Evolutionary conservation across 1,284 basidiomycete species (phyloP).

Genomic region (Tilletia horrida): DNA sequence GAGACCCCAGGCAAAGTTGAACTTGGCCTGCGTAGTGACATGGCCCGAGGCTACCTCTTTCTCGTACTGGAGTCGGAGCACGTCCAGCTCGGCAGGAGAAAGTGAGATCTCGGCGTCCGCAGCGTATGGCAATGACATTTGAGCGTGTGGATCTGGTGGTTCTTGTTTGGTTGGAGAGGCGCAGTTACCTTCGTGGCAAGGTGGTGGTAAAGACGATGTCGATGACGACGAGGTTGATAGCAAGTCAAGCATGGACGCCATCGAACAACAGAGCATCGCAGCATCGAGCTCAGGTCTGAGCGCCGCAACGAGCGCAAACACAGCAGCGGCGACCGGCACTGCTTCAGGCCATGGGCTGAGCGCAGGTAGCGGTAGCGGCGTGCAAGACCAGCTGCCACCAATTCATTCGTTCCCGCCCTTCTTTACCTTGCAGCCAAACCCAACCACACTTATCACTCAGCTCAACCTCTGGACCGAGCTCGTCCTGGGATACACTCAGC

Average conservation of each 20-base stretch:
- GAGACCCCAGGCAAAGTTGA: conserved; percentile 87
- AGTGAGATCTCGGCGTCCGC: conserved; percentile 88
- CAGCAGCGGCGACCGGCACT: not conserved
- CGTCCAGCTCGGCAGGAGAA: conserved; percentile 83
- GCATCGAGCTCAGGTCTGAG: not conserved
- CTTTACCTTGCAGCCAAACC: conserved; percentile 61
- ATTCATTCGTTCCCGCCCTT: conserved; percentile 62
- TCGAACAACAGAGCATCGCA: not conserved
- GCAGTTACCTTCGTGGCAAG: not conserved
- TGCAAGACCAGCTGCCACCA: conserved; percentile 47
- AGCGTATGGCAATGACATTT: conserved; percentile 73
- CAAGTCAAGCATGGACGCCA: not conserved
- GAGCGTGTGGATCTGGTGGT: too few relatives aligned
- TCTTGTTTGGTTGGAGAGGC: not conserved
- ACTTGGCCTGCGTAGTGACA: conserved; percentile 90
- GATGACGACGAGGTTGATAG: not conserved
- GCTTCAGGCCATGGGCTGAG: not conserved
- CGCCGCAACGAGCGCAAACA: not conserved
- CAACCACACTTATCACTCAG: conserved; percentile 58
- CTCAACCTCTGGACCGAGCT: conserved; percentile 58
- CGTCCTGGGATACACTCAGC: conserved; percentile 56
- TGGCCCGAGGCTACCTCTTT: conserved; percentile 76
- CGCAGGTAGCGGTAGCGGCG: not conserved
- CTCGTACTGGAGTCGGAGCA: conserved; percentile 79
- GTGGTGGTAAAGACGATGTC: not conserved